phyloP scores from a whole-genome alignment of 345 rosid genomes.

The Nephelium lappaceum region DNA sequence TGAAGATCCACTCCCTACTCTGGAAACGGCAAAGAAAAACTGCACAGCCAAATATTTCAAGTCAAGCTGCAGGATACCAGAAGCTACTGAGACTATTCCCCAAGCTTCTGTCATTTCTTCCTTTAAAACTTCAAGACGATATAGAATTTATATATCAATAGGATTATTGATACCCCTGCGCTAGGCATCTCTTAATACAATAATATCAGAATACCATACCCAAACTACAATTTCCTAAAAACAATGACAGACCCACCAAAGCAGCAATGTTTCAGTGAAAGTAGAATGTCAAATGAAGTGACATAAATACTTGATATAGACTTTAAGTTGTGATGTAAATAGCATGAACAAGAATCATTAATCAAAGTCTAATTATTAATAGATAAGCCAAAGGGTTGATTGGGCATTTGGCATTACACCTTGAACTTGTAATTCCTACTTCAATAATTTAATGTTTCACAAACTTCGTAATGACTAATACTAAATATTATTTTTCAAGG shows the following conservation, averaged over 20 bases:
- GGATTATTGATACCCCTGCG: not conserved
- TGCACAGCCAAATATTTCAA: slow-evolving; percentile 42
- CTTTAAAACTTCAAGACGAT: not conserved
- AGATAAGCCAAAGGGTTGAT: slow-evolving; percentile 3
- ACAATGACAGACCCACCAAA: not conserved
- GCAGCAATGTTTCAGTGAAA: not conserved
- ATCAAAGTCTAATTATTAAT: not conserved
- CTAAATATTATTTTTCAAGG: not conserved
- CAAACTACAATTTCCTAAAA: not conserved
- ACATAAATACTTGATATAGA: not conserved
- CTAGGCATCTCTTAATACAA: not conserved
- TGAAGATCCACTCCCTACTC: slow-evolving; percentile 99
- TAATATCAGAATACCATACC: not conserved
- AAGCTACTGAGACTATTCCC: not conserved
- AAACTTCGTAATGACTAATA: not conserved
- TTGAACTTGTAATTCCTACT: not conserved
- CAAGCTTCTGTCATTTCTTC: slow-evolving; percentile 1
- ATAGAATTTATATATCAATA: not conserved
- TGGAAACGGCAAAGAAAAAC: slow-evolving; percentile 99
- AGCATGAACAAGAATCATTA: not conserved
- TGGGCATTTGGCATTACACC: not conserved
- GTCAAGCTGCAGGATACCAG: slow-evolving; percentile 18
- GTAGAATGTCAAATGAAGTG: not conserved
- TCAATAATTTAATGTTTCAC: not conserved
- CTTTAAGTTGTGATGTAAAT: not conserved